A percentile compares a stretch with the other conserved stretches of the same genome.
Evolutionary conservation across 768 basidiomycete species (phyloP).

Genomic region (Psilocybe tampanensis): DNA sequence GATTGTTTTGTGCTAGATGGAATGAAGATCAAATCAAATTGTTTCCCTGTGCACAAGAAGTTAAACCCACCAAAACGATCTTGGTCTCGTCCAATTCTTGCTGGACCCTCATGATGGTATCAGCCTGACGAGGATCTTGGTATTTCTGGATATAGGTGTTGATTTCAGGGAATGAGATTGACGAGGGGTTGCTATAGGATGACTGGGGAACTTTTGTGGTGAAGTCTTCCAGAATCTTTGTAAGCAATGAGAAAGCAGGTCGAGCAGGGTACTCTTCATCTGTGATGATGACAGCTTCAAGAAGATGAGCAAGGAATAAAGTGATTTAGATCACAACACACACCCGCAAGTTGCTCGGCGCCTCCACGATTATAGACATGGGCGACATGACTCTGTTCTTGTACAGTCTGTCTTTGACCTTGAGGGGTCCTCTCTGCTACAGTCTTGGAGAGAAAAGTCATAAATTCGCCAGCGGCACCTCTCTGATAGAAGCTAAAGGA

Average conservation of each 20-base stretch:
- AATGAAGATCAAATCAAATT: background rate
- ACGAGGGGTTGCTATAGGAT: conserved; percentile 61
- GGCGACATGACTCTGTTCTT: conserved; percentile 91
- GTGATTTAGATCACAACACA: background rate
- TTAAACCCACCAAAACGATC: conserved; percentile 82
- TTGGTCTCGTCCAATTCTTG: conserved; percentile 99
- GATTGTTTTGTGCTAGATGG: conserved; percentile 92
- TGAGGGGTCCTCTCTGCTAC: conserved; percentile 85
- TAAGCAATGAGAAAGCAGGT: conserved; percentile 92
- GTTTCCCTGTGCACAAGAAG: background rate
- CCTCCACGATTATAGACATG: conserved; percentile 93
- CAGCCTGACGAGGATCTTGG: conserved; percentile 96
- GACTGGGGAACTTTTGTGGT: conserved; percentile 75
- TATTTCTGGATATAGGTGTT: conserved; percentile 85
- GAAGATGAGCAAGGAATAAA: background rate
- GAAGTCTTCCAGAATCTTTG: conserved; percentile 94
- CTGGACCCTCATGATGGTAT: conserved; percentile 98
- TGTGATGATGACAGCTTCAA: conserved; percentile 84
- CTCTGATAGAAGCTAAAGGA: conserved; percentile 95
- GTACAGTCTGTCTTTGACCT: conserved; percentile 90
- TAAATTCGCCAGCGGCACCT: conserved; percentile 86
- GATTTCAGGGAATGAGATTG: conserved; percentile 79
- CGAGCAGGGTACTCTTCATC: conserved; percentile 97
- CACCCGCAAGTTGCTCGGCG: conserved; percentile 84
- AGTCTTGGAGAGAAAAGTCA: conserved; percentile 93